Evolutionary conservation across 2,329 filamentous ascomycete genomes (phyloP), one percentile per base, ranked within the genome.

Genomic region (Pseudocercospora fijiensis): DNA sequence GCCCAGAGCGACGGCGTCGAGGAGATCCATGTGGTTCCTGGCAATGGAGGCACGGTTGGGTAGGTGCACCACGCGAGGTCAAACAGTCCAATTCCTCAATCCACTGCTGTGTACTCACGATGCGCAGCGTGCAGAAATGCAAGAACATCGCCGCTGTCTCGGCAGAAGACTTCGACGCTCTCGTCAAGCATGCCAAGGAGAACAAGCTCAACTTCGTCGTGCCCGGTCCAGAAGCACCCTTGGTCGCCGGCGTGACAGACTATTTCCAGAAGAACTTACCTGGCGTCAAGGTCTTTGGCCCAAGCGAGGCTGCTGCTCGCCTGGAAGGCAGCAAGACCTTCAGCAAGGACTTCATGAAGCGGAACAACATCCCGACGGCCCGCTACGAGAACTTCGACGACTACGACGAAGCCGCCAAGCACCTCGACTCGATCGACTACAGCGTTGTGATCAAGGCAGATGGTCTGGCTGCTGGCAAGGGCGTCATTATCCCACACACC

Each of bases 321-420:
- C 91, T 99, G 85, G 95, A 99, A 79, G 95, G 95, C 65, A 96
- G 91, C 80, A 99, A 99, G 83, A 91, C 94, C 10, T 98, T 96
- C 78, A 92, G 91, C 66, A 99, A 99, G 77, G 93, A 98, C 78
- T 98, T 98, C 76, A 99, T 98, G 95, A 89, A 90, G 78, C 88
- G 89, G 69, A 87, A 96, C 79, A 85, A 85, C 72, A 96, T 99
- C 71, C 93, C 94, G 41, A 98, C 95, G 0, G 95, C 95, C 16
- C 87, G 86, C 43, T 98, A 96, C 80, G 86, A 89, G 77, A 97
- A 96, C 81, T 97, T 98, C 65, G 68, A 66, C 67, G 64, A 72
- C 64, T 75, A 76, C 67, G 69, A 73, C 3, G 60, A 67, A 4
- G 76, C 76, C 26, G 68, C 66, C 69, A 80, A 86, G 70, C 96